Conservation (phyloP, 2,329 filamentous ascomycete genomes). For the Zalaria sp. region DNA sequence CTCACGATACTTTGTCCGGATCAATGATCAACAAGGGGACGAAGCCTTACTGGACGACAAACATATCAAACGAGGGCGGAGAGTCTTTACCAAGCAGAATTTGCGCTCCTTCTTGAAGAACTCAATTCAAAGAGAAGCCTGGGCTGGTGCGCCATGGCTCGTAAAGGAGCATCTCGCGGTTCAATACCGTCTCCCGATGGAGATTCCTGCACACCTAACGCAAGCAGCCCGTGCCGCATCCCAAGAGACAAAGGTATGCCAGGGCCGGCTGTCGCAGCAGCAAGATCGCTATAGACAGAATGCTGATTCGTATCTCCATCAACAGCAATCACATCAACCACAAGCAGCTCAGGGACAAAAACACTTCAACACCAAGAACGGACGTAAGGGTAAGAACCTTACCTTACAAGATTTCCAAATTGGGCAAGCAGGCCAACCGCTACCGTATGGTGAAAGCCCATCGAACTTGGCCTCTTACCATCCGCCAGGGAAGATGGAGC, state of each 20-base stretch:
- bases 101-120: constrained; percentile 90
- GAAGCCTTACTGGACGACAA: constrained; percentile 70
- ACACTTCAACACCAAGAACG: constrained; percentile 5
- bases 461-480: neutral
- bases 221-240: constrained; percentile 69
- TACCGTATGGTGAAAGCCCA: neutral
- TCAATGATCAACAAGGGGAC: constrained; percentile 49
- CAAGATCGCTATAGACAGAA: constrained; percentile 37
- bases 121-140: constrained; percentile 79
- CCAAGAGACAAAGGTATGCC: constrained; percentile 9
- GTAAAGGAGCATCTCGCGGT: constrained; percentile 78
- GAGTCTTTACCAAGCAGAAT: constrained; percentile 88
- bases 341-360: neutral
- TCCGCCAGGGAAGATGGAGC: constrained; percentile 1
- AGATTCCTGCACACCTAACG: constrained; percentile 67
- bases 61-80: constrained; percentile 75
- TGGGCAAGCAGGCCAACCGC: neutral
- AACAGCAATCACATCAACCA: neutral
- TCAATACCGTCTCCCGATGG: constrained; percentile 74
- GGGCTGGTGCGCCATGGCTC: constrained; percentile 93
- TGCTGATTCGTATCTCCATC: neutral
- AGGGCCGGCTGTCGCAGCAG: constrained; percentile 23
- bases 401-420: constrained; percentile 2
- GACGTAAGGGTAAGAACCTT: constrained; percentile 5
- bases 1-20: constrained; percentile 67